These are phyloP conservation scores for Cladophialophora bantiana DNA, from an alignment of 2,329 filamentous ascomycete genomes.

Conservation along the genomic window DNA sequence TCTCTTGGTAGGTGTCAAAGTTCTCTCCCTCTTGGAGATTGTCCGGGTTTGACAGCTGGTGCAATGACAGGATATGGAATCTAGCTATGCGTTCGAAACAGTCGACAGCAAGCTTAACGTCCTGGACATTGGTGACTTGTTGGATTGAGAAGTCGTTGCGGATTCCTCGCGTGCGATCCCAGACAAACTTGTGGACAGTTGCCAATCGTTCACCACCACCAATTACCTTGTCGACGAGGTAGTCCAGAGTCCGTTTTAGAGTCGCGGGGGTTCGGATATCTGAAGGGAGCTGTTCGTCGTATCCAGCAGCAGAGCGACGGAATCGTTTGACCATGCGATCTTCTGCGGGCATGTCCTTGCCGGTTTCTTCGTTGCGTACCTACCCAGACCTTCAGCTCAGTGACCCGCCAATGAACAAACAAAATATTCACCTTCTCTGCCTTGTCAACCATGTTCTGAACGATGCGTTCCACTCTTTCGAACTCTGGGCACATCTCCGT, in stretches of 20 bases:
- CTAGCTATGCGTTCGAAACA: constrained; percentile 69
- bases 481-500: constrained; percentile 70
- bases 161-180: constrained; percentile 70
- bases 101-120: constrained; percentile 64
- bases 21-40: constrained; percentile 58
- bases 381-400: constrained; percentile 24
- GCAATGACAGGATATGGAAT: constrained; percentile 68
- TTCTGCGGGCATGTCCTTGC: constrained; percentile 53
- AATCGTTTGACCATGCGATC: constrained; percentile 69
- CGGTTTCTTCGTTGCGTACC: constrained; percentile 35
- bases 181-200: constrained; percentile 68
- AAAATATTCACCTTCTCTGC: constrained; percentile 63
- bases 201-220: constrained; percentile 58
- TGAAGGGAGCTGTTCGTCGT: constrained; percentile 68
- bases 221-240: constrained; percentile 59
- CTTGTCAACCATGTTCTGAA: constrained; percentile 67
- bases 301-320: constrained; percentile 67
- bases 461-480: constrained; percentile 67
- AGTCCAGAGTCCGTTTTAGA: constrained; percentile 56
- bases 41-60: constrained; percentile 62
- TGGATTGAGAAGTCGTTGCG: constrained; percentile 71
- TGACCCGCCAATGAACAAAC: not conserved
- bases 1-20: constrained; percentile 66
- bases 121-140: constrained; percentile 62
- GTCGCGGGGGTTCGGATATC: constrained; percentile 66